Evolutionary conservation across 1,139 yeast genomes (phyloP).

Genomic region (Eremothecium cymbalariae): DNA sequence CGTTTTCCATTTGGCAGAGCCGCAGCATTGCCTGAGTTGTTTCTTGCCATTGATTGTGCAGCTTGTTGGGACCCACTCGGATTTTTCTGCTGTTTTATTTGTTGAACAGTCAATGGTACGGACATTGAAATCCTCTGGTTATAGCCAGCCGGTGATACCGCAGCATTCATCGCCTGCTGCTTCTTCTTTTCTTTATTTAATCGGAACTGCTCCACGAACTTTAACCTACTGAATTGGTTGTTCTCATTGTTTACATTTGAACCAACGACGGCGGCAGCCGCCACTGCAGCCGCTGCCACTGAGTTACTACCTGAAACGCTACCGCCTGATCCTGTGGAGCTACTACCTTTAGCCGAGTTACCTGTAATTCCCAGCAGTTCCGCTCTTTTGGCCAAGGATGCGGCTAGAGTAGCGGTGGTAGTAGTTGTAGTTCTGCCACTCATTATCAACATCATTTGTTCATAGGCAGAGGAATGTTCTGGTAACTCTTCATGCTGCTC

Average conservation of each 20-base stretch:
- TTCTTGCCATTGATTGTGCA: conserved; percentile 18
- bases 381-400: conserved; percentile 31
- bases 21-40: conserved; percentile 15
- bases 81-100: conserved; percentile 28
- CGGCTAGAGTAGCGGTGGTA: conserved; percentile 30
- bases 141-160: conserved; percentile 22
- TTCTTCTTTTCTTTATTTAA: conserved; percentile 37
- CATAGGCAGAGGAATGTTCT: conserved; percentile 81
- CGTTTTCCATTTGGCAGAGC: conserved; percentile 9
- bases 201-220: conserved; percentile 44
- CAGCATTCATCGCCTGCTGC: conserved; percentile 30
- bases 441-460: conserved; percentile 67
- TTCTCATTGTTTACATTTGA: conserved; percentile 31
- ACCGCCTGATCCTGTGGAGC: conserved; percentile 10
- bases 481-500: conserved; percentile 55
- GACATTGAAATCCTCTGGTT: conserved; percentile 30
- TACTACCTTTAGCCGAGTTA: conserved; percentile 23
- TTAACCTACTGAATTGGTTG: conserved; percentile 42
- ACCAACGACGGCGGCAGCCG: conserved; percentile 31
- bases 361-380: conserved; percentile 22
- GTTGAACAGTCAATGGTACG: conserved; percentile 27
- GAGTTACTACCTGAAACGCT: conserved; percentile 13
- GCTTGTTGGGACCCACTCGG: conserved; percentile 9
- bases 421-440: conserved; percentile 32
- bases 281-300: conserved; percentile 29